Evolutionary conservation across 2,329 filamentous ascomycete species (phyloP).

Genomic region (Talaromyces pinophilus): DNA sequence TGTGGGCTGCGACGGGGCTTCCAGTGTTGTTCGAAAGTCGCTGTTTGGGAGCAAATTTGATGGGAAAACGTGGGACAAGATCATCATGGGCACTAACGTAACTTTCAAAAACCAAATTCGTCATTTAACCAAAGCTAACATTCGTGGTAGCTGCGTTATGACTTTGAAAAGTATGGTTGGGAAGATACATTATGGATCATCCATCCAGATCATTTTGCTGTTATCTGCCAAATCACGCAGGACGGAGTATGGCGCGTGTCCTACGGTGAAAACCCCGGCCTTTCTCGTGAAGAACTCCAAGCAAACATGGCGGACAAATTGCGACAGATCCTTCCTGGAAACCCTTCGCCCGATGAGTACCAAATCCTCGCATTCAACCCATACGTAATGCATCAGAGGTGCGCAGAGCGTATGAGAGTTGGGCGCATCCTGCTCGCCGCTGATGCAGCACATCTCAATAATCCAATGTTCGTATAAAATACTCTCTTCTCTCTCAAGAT

Average conservation of each 20-base stretch:
- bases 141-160: not conserved
- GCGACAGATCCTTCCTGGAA: not conserved
- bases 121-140: not conserved
- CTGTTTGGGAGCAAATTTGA: not conserved
- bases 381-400: not conserved
- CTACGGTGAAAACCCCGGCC: not conserved
- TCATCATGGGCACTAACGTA: not conserved
- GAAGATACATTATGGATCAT: not conserved
- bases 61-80: not conserved
- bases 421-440: not conserved
- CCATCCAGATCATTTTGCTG: not conserved
- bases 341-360: not conserved
- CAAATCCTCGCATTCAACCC: not conserved
- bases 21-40: not conserved
- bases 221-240: not conserved
- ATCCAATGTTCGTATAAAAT: not conserved
- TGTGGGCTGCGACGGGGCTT: not conserved
- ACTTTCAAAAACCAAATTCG: not conserved
- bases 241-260: not conserved
- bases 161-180: not conserved
- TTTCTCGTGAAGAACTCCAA: not conserved
- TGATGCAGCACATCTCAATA: not conserved
- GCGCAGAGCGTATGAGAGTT: not conserved
- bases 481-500: not conserved
- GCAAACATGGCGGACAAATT: not conserved